Base-by-base conservation (phyloP, 306 rosid species). In the Argentina anserina region DNA sequence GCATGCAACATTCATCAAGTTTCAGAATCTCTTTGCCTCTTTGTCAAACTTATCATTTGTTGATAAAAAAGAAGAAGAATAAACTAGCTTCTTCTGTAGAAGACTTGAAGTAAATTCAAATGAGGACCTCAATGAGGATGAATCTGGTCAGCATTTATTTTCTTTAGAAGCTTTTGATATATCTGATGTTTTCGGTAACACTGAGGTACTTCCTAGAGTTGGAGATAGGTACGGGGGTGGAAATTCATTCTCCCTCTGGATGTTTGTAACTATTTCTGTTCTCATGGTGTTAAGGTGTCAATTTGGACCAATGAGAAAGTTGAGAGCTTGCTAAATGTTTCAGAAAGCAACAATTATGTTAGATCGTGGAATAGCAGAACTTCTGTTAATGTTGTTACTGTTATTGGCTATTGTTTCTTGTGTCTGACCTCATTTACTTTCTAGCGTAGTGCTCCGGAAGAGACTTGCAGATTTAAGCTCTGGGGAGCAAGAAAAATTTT, bases 141-240 rank as follows among this genome's bases (percentile, higher is more conserved):
- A 58, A 70, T 80, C 70, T 55, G 75, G 82, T 42, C 90, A 73
- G 60, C 85, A 55, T 72, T 76, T 86, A 46, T 84, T 69, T 69
- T 80, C 80, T 62, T 76, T 72, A 3, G 86, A 85, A 63, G 59
- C 33, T 79, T 84, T 5, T 33, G 79, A 76, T 74, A 71, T 12
- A 63, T 89, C 50, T 78, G 83, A 84, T 81, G 77, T 81, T 64
- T 86, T 78, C 70, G 86, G 87, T 63, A 92, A 89, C 31, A 86
- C 89, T 0, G 92, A 87, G 31, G 68, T 81, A 75, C 80, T 68
- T 79, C 92, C 92, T 76, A 76, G 96, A 68, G 89, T 89, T 65
- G 94, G 96, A 66, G 79, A 81, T 52, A 74, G 86, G 66, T 85
- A 76, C 76, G 94, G 90, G 90, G 74, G 90, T 74, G 65, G 87